Evolutionary conservation across 805 yeast genomes (phyloP).

Genomic region (Candida ponderosae): DNA sequence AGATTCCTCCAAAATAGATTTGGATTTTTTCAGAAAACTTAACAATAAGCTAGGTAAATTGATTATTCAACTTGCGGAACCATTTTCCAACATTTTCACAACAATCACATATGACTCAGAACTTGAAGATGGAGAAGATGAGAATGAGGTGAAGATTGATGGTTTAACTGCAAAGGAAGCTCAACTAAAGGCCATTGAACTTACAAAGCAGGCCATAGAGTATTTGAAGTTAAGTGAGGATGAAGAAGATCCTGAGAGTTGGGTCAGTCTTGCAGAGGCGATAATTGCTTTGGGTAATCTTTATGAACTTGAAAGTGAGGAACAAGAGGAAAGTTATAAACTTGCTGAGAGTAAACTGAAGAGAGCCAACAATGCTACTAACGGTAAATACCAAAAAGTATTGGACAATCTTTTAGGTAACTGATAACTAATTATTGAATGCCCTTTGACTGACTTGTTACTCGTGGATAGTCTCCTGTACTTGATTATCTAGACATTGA

Average conservation of each 20-base stretch:
- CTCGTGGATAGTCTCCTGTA: no score
- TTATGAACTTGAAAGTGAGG: constrained; percentile 51
- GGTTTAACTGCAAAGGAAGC: constrained; percentile 30
- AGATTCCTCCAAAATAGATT: constrained; percentile 7
- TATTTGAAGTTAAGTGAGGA: constrained; percentile 54
- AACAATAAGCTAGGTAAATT: constrained; percentile 54
- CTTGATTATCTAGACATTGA: no score
- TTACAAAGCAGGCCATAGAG: constrained; percentile 45
- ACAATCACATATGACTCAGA: constrained; percentile 52
- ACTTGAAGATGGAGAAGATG: constrained; percentile 24
- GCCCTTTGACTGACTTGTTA: no score
- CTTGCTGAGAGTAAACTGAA: constrained; percentile 62
- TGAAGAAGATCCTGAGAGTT: constrained; percentile 68
- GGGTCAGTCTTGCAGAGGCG: constrained; percentile 86
- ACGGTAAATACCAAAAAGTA: constrained; percentile 63
- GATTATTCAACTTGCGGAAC: constrained; percentile 57
- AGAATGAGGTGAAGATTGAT: constrained; percentile 15
- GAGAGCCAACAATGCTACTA: constrained; percentile 73
- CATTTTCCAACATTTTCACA: constrained; percentile 46
- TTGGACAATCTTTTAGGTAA: constrained; percentile 40
- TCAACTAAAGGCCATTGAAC: constrained; percentile 38
- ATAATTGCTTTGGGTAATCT: constrained; percentile 73
- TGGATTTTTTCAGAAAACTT: constrained; percentile 29
- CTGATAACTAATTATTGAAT: no score
- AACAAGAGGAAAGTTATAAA: constrained; percentile 59